These are phyloP conservation scores for Skeletonema menzelii DNA, from an alignment of 108 stramenopile species.

Conservation along the genomic window DNA sequence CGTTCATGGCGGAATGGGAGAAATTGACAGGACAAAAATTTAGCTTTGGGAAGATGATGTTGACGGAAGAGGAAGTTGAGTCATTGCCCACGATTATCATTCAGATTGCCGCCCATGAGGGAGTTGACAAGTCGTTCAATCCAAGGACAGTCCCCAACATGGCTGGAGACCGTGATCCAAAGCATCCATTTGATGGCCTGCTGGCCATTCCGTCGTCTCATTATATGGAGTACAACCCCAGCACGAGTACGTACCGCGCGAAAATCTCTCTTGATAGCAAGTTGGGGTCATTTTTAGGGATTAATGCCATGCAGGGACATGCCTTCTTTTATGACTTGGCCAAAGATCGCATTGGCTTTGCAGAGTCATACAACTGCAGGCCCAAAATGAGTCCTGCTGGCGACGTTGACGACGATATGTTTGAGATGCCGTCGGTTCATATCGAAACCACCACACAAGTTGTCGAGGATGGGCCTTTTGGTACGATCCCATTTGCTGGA, in stretches of 20 bases:
- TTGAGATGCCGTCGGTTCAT: constrained; percentile 2
- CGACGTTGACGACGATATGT: constrained; percentile 20
- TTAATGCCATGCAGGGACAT: constrained; percentile 82
- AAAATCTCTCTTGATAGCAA: constrained; percentile 42
- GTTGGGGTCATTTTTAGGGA: constrained; percentile 73
- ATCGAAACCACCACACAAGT: background rate
- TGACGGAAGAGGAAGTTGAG: constrained; percentile 55
- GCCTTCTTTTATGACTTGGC: constrained; percentile 73
- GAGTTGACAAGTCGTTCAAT: constrained; percentile 48
- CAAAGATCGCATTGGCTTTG: constrained; percentile 72
- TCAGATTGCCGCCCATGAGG: constrained; percentile 61
- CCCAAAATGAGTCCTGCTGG: constrained; percentile 18
- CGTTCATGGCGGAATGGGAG: constrained; percentile 44
- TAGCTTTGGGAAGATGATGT: constrained; percentile 33
- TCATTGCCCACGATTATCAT: constrained; percentile 81
- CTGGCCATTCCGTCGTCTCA: constrained; percentile 74
- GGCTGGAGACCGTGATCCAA: constrained; percentile 66
- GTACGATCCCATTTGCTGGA: background rate
- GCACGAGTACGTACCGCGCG: constrained; percentile 54
- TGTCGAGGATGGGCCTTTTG: background rate
- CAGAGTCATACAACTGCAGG: constrained; percentile 47
- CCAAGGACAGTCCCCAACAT: constrained; percentile 50
- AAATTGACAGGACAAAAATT: constrained; percentile 38
- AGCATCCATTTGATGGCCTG: constrained; percentile 67
- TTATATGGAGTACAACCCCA: constrained; percentile 77